These are phyloP conservation scores for Ceratocystis eucalypticola DNA, from an alignment of 2,329 filamentous ascomycete species.

Conservation along the genomic window DNA sequence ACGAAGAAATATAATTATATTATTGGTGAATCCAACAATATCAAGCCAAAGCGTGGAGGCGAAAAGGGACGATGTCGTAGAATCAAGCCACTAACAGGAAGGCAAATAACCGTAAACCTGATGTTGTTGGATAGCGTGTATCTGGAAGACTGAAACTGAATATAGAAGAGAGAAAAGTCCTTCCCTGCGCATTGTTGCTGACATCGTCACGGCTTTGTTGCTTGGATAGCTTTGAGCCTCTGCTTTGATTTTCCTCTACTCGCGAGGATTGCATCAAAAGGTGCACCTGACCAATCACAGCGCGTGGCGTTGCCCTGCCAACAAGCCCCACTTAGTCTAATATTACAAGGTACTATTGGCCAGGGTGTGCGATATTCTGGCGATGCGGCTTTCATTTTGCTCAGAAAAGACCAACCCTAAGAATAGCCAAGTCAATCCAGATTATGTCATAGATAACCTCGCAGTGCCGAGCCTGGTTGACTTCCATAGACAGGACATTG, in stretches of 20 bases:
- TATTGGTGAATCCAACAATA: not conserved
- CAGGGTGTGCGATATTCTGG: not conserved
- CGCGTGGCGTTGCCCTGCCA: constrained; percentile 14
- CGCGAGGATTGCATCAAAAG: not conserved
- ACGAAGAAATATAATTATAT: not conserved
- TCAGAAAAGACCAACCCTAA: not conserved
- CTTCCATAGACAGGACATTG: no score
- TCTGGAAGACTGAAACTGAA: not conserved
- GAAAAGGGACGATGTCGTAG: not conserved
- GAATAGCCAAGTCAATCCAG: no score
- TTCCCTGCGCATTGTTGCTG: not conserved
- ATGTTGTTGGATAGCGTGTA: not conserved
- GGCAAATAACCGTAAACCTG: not conserved
- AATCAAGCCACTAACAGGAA: not conserved
- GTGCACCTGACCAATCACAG: constrained; percentile 10
- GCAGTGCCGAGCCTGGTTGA: no score
- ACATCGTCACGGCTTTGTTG: constrained; percentile 1
- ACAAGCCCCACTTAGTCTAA: not conserved
- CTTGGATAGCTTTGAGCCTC: not conserved
- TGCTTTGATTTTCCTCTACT: not conserved
- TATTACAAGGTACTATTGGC: no score
- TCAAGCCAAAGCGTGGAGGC: not conserved
- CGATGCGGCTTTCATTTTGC: not conserved
- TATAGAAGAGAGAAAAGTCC: not conserved
- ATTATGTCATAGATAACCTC: no score